Evolutionary conservation across 179 eudicot species (phyloP), one percentile per base, ranked within the genome.

Genomic region (Vitellaria paradoxa): DNA sequence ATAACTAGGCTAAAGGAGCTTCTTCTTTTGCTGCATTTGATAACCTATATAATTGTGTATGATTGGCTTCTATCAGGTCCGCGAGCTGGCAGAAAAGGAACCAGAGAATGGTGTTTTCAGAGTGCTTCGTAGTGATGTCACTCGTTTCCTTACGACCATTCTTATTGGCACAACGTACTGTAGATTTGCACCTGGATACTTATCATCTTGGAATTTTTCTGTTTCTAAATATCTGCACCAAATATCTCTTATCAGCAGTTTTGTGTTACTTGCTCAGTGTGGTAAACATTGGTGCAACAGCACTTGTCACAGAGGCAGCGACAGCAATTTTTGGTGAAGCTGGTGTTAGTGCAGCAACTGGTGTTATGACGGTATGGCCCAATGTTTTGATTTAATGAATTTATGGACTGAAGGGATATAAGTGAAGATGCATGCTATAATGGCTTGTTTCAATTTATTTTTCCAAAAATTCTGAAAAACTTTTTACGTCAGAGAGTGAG

Each of bases 261-360:
- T 49, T 75, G 68, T 76, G 56, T 67, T 52, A 67, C 46, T 10
- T 46, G 60, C 64, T 56, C 93, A 95, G 99, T 66, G 99, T 95
- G 81, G 97, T 91, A 53, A 95, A 95, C 84, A 95, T 95, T 76
- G 99, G 86, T 68, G 99, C 99, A 55, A 95, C 99, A 79, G 99
- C 99, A 73, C 85, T 93, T 73, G 97, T 95, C 79, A 95, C 99
- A 55, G 92, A 95, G 71, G 99, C 99, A 70, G 99, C 99, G 63
- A 95, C 99, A 26, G 87, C 95, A 71, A 66, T 93, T 52, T 95
- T 93, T 80, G 99, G 99, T 63, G 97, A 93, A 86, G 99, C 93
- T 84, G 99, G 99, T 78, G 88, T 95, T 64, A 89, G 88, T 84
- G 99, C 97, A 76, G 99, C 99, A 79, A 95, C 99, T 75, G 99